Conservation (phyloP, 1,139 yeast species). For the Schwanniomyces etchellsii region DNA sequence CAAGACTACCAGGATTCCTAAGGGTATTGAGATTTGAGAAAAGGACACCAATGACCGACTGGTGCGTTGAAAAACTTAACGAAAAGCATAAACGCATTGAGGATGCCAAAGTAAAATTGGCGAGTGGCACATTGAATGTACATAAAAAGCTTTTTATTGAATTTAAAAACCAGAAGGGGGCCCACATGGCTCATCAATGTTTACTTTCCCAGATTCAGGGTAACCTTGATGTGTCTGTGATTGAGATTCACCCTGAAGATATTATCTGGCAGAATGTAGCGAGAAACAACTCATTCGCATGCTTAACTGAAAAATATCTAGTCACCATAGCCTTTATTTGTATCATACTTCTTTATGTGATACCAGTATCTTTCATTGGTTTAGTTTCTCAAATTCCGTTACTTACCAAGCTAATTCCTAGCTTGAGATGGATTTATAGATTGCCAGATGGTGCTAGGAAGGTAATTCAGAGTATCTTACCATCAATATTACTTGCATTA, state of each 20-base stretch:
- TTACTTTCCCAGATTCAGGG: constrained; percentile 40
- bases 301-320: constrained; percentile 29
- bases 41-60: constrained; percentile 16
- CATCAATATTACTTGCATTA: constrained; percentile 53
- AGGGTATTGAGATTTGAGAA: constrained; percentile 19
- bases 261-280: constrained; percentile 54
- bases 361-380: constrained; percentile 71
- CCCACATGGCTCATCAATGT: constrained; percentile 52
- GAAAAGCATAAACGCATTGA: constrained; percentile 15
- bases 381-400: constrained; percentile 61
- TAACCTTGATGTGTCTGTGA: constrained; percentile 32
- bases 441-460: constrained; percentile 51
- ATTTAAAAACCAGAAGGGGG: constrained; percentile 42
- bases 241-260: constrained; percentile 54
- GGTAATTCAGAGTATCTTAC: constrained; percentile 51
- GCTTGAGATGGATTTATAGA: constrained; percentile 43
- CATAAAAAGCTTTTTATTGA: constrained; percentile 46
- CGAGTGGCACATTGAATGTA: constrained; percentile 14
- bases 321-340: constrained; percentile 40
- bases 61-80: constrained; percentile 24
- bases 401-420: constrained; percentile 49
- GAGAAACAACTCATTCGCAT: constrained; percentile 23
- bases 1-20: constrained; percentile 26
- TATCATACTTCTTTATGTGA: constrained; percentile 54
- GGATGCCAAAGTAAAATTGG: constrained; percentile 14